Evolutionary conservation across 352 stramenopile genomes (phyloP), one percentile per base, ranked within the genome.

Genomic region (Phytopythium helicoides): DNA sequence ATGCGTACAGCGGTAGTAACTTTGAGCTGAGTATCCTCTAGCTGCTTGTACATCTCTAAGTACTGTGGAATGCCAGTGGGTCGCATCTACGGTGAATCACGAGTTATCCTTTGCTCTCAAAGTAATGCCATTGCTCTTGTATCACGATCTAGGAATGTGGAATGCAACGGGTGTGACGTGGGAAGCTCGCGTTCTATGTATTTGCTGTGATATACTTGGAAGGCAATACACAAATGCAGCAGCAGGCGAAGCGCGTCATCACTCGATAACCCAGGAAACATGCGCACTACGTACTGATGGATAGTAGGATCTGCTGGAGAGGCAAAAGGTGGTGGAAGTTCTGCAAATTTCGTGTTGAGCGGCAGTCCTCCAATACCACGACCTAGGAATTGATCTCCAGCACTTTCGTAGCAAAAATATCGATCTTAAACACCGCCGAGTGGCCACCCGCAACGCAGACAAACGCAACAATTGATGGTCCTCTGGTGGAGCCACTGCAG

Each of bases 361-460:
- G 57, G 51, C 14, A 64, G 23, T 0, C 46, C 51, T 10, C 46
- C 52, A 16, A 60, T 28, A 6, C 59, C 51, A 18, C 57, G 39
- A 14, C 46, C 51, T 14, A 60, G 15, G 18, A 40, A 64, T 41
- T 60, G 38, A 47, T 66, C 52, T 7, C 52, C 48, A 16, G 52
- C 52, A 14, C 21, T 28, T 21, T 58, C 58, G 23, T 66, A 66
- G 3, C 52, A 18, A 35, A 66, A 52, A 38, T 66, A 61, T 11
- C 52, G 40, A 23, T 54, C 56, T 35, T 57, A 33, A 10, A 66
- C 42, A 15, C 47, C 41, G 14, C 58, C 52, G 8, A 66, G 4
- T 8, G 19, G 45, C 58, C 53, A 62, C 2, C 42, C 53, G 37
- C 42, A 58, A 3, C 48, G 47, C n/a, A 60, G 28, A 31, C 58